Evolutionary conservation across 805 yeast species (phyloP), one percentile per base, ranked within the genome.

Genomic region (Yamadazyma laniorum): DNA sequence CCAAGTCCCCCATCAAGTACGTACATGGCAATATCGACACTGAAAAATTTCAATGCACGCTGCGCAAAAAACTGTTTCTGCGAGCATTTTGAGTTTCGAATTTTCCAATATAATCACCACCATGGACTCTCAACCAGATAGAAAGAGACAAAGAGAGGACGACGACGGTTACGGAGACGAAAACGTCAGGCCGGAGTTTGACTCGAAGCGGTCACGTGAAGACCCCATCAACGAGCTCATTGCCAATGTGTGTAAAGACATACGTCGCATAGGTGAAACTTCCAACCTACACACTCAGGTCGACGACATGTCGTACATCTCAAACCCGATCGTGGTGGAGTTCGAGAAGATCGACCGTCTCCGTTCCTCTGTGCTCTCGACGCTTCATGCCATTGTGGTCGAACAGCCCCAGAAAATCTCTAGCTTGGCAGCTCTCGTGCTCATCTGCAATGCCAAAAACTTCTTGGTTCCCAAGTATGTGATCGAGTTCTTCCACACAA

Each of bases 361-460:
- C 45, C 70, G 86, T 42, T 63, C 62, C 23, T 77, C 82, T 3
- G 64, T 86, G 15, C 61, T 86, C 42, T 70, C 73, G 34, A 84
- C 86, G 2, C 54, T 89, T 18, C 73, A 74, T 38, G 86, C 95
- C 2, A 74, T 85, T 30, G 70, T 83, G 8, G 62, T 76, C 19
- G 98, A 93, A 59, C 96, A 91, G 59, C 98, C 99, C 0, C 95
- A 90, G 46, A 93, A 90, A 57, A 75, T 83, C 42, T 78, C 82
- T 11, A 75, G 81, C n/a, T 60, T 91, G 40, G 75, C 88, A 18
- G 78, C 81, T 6, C 67, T 88, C 47, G 63, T 89, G 4, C 73
- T 82, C 51, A 66, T 80, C 16, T 79, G 86, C 32, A 82, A 84
- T 61, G 68, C 83, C 17, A 73, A 74, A 42, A 79, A 78, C 58